Evolutionary conservation across 1,284 basidiomycete species (phyloP), one percentile per base, ranked within the genome.

Genomic region (Sporisorium iseilematis-ciliati): DNA sequence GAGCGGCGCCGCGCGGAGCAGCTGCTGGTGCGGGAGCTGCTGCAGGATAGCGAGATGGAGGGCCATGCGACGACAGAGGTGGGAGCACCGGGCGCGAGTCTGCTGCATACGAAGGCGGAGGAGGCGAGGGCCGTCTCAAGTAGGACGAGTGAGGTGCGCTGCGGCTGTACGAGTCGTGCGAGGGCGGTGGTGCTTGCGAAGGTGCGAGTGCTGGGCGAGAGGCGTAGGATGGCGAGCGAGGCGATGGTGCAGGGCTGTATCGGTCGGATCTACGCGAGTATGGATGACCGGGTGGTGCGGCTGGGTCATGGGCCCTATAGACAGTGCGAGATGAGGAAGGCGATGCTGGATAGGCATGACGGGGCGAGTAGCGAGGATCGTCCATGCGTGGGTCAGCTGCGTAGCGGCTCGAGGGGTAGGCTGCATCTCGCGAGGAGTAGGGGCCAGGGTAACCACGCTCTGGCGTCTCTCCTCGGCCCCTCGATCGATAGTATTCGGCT

Each of bases 321-420:
- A 52, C 57, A 16, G 50, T 48, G 29, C 68, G 68, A 6, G 60
- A 55, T 4, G 74, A 49, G 6, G 65, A 66, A 1, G 74, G 74
- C 43, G 74, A 71, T 6, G 58, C 26, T 11, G 67, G 65, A 31
- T 60, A 58, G 10, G 50, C 50, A 40, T 64, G 57, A n/a, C 65
- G 73, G n/a, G 73, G 73, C 48, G 73, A 75, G 50, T 66, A 75
- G 55, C 60, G 68, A 8, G 61, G 55, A n/a, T 76, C 74, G 12
- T 64, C 67, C 21, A 60, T 38, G 41, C 68, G 67, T 7, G 45
- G 48, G 18, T 65, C 65, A 33, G 33, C 33, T n/a, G 52, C 33
- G 35, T 75, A 65, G 35, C 66, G 66, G 46, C 46, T 43, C 18
- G 66, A 26, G n/a, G n/a, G n/a, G 50, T 66, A 75, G 11, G 73